phyloP scores from a whole-genome alignment of 345 rosid genomes.

The Moricandia arvensis region DNA sequence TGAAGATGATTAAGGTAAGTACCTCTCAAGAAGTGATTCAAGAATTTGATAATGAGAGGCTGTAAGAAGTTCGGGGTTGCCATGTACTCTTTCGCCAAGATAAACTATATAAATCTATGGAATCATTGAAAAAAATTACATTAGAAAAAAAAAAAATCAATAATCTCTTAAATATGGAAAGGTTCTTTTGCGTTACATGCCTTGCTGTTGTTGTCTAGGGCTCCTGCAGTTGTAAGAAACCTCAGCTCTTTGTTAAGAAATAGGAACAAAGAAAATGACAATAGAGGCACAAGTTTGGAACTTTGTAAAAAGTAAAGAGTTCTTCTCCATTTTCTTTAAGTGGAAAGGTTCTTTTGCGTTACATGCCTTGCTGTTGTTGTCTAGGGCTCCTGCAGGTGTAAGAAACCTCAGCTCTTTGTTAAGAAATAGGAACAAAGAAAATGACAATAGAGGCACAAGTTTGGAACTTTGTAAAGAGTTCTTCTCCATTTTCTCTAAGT shows the following conservation, averaged over 20 bases:
- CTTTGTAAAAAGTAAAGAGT: not conserved
- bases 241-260: slow-evolving; percentile 9
- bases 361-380: too few species aligned
- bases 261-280: not conserved
- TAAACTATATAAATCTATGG: slow-evolving; percentile 40
- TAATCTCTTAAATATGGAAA: not conserved
- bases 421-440: too few species aligned
- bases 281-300: slow-evolving; percentile 7
- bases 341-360: too few species aligned
- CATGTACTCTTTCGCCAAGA: slow-evolving; percentile 44
- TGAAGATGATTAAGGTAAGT: not conserved
- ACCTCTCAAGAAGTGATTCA: slow-evolving; percentile 44
- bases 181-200: not conserved
- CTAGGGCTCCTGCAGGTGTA: too few species aligned
- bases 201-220: not conserved
- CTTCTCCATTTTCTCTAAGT: slow-evolving; percentile 12
- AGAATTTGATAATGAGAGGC: slow-evolving; percentile 44
- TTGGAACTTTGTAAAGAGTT: slow-evolving; percentile 2
- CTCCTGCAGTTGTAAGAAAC: not conserved
- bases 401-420: too few species aligned
- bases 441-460: too few species aligned
- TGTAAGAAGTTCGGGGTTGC: slow-evolving; percentile 39
- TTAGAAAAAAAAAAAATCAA: too few species aligned
- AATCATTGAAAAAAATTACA: too few species aligned
- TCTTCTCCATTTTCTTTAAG: too few species aligned